Evolutionary conservation across 306 rosid species (phyloP), one percentile per base, ranked within the genome.

Genomic region (Sophora flavescens): DNA sequence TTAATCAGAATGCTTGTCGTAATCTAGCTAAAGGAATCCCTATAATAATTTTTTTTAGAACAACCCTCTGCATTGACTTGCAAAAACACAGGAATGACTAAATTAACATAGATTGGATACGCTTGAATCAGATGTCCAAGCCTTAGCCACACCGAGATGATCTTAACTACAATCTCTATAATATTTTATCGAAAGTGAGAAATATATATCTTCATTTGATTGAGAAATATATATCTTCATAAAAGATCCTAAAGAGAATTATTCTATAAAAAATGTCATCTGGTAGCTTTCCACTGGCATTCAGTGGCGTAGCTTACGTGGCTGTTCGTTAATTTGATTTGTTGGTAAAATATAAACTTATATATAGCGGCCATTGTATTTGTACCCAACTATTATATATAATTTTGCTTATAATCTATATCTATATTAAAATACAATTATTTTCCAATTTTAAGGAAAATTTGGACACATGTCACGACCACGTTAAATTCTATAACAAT

Each of bases 261-360:
- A 54, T 11, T 8, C 26, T 38, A 22, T 50, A 15, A 63, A 63
- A 51, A 28, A 13, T 38, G 58, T 53, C 41, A 68, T 66, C 39
- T 26, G 84, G 76, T 60, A 60, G 15, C 35, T 74, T 81, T 68
- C 72, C 80, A 81, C 66, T 44, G 30, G 6, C 32, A 22, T 38
- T 38, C 6, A 13, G 14, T 35, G 22, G 22, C 22, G 22, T 22
- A 22, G 22, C 22, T 22, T 22, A 63, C 61, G 36, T 41, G 63
- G 56, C 30, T 45, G 8, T 44, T 45, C 67, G 53, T 58, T 22
- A 22, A 22, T 22, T 65, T 66, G 36, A 67, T 58, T 74, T 17
- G 59, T 26, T 45, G 58, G 58, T 57, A 35, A 12, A 28, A 8
- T 32, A 59, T 59, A 42, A 59, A 30, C 41, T 59, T 30, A 30